Percentiles rank a stretch among this genome's conserved stretches.
These are phyloP conservation scores for Exophiala sp. DNA, from an alignment of 2,329 filamentous ascomycete species.

Conservation along the genomic window DNA sequence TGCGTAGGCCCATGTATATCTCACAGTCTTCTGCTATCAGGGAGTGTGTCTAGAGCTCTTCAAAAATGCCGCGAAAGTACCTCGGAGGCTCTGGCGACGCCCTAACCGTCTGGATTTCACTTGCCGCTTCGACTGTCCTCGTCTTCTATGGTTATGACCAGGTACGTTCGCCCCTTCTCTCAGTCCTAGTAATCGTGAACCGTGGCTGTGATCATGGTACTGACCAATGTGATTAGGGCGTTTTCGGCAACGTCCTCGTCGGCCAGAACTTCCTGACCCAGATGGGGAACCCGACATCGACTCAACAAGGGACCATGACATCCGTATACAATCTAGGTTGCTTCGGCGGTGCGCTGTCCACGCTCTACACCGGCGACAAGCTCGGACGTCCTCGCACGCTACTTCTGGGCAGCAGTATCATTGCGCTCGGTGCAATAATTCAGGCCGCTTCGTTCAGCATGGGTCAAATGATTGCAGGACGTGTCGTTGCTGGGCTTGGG, in stretches of 20 bases:
- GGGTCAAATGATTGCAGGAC: constrained; percentile 44
- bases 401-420: constrained; percentile 38
- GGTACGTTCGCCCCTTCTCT: constrained; percentile 25
- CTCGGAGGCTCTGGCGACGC: constrained; percentile 50
- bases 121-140: constrained; percentile 50
- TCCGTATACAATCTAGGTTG: constrained; percentile 45
- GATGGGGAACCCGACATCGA: constrained; percentile 20
- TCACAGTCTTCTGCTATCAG: background rate
- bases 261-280: constrained; percentile 34
- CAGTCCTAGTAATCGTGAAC: background rate
- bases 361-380: constrained; percentile 51
- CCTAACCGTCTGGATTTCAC: constrained; percentile 52
- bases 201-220: background rate
- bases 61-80: constrained; percentile 45
- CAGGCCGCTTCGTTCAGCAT: constrained; percentile 40
- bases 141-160: constrained; percentile 50
- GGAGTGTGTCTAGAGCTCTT: background rate
- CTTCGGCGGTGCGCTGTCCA: constrained; percentile 49
- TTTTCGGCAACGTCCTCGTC: constrained; percentile 35
- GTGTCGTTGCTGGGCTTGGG: constrained; percentile 44
- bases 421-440: constrained; percentile 46
- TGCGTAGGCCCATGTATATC: background rate
- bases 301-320: constrained; percentile 28
- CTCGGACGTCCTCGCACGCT: constrained; percentile 45
- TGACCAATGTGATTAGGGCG: constrained; percentile 29